phyloP scores from a whole-genome alignment of 495 filamentous ascomycete genomes.

The Daldinia vernicosa region DNA sequence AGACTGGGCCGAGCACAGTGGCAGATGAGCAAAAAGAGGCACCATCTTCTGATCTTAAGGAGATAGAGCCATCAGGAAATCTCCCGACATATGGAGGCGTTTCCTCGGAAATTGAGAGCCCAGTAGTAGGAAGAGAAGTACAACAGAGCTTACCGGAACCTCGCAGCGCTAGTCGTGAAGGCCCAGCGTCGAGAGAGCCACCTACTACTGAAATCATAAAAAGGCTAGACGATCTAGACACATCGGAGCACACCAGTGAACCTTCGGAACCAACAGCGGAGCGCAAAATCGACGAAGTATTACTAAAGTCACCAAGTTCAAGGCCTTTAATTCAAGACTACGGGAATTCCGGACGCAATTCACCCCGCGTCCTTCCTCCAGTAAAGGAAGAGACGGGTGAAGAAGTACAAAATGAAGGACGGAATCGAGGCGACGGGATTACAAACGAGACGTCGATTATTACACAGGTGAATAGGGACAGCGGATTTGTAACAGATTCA shows the following conservation, averaged over 20 bases:
- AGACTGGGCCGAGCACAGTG: constrained; percentile 26
- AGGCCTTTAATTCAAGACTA: constrained; percentile 34
- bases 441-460: constrained; percentile 18
- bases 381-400: constrained; percentile 55
- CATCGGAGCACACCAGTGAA: constrained; percentile 36
- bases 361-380: constrained; percentile 50
- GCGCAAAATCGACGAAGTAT: constrained; percentile 4
- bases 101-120: constrained; percentile 30
- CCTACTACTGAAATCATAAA: constrained; percentile 36
- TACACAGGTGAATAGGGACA: constrained; percentile 58
- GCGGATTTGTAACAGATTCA: constrained; percentile 56
- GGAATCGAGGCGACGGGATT: background rate
- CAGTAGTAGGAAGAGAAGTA: constrained; percentile 29
- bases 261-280: constrained; percentile 18
- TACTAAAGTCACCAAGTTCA: constrained; percentile 25
- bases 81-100: background rate
- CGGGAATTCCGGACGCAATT: constrained; percentile 48
- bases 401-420: constrained; percentile 47
- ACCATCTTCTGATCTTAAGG: constrained; percentile 8
- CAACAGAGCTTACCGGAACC: constrained; percentile 33
- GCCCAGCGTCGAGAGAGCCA: constrained; percentile 13
- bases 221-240: constrained; percentile 35
- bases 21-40: constrained; percentile 1
- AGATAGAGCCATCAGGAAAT: constrained; percentile 6
- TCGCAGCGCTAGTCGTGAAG: constrained; percentile 5